Percentiles rank a stretch among this genome's conserved stretches.
Conservation (phyloP, 352 stramenopile species). For the Pseudoperonospora humuli region DNA sequence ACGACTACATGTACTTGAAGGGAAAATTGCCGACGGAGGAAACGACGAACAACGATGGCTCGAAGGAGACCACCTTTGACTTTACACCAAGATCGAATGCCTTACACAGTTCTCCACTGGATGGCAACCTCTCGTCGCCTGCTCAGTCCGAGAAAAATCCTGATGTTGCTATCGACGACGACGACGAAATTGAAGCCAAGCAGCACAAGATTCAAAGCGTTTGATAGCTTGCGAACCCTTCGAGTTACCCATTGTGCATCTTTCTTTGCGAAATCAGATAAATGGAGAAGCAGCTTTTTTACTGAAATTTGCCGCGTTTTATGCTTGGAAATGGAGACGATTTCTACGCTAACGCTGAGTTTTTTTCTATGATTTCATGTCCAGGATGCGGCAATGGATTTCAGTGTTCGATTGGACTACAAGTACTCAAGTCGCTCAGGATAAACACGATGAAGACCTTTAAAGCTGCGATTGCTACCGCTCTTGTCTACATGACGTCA, state of each 20-base stretch:
- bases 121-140: constrained; percentile 10
- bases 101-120: constrained; percentile 37
- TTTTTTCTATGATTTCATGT: background rate
- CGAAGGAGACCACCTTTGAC: constrained; percentile 71
- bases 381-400: too few species aligned
- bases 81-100: constrained; percentile 54
- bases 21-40: constrained; percentile 58
- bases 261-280: constrained; percentile 4
- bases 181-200: constrained; percentile 29
- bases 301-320: background rate
- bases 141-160: constrained; percentile 8
- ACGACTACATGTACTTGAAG: constrained; percentile 80
- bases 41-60: constrained; percentile 42
- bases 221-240: constrained; percentile 6
- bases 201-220: constrained; percentile 30
- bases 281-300: background rate
- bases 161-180: constrained; percentile 24
- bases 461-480: background rate
- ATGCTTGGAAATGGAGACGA: background rate
- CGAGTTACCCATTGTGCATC: constrained; percentile 3
- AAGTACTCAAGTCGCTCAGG: constrained; percentile 7
- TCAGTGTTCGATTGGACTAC: constrained; percentile 18
- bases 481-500: constrained; percentile 6
- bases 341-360: background rate
- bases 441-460: constrained; percentile 8